These are phyloP conservation scores for Heimioporus retisporus DNA, from an alignment of 1,284 basidiomycete species.

Conservation along the genomic window DNA sequence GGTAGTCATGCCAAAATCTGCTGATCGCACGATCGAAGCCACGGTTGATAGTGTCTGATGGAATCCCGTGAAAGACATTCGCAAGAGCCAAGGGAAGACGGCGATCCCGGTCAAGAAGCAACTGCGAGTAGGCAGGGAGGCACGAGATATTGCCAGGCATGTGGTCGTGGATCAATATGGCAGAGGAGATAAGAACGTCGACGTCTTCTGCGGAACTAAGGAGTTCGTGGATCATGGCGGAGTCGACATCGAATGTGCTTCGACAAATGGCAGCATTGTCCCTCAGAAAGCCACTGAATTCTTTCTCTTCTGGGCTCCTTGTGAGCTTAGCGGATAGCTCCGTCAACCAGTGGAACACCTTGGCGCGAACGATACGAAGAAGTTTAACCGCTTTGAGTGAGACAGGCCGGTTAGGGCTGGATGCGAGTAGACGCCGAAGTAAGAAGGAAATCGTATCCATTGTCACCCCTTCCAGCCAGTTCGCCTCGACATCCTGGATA, in stretches of 20 bases:
- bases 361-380: slow-evolving; percentile 43
- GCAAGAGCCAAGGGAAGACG: slow-evolving; percentile 43
- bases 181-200: slow-evolving; percentile 46
- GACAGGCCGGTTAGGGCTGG: not conserved
- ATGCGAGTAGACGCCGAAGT: slow-evolving; percentile 16
- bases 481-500: slow-evolving; percentile 39
- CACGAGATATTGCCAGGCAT: not conserved
- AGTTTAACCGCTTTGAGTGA: slow-evolving; percentile 23
- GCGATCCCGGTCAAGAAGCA: slow-evolving; percentile 37
- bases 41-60: not conserved
- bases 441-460: slow-evolving; percentile 24
- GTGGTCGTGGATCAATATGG: slow-evolving; percentile 39
- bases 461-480: slow-evolving; percentile 42
- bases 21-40: not conserved
- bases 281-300: slow-evolving; percentile 41
- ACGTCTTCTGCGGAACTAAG: slow-evolving; percentile 39
- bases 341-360: slow-evolving; percentile 49
- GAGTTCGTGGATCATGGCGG: slow-evolving; percentile 21
- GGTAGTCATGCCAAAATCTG: not conserved
- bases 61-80: not conserved
- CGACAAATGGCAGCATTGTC: slow-evolving; percentile 52
- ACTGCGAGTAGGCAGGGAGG: slow-evolving; percentile 1
- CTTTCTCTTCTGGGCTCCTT: slow-evolving; percentile 27
- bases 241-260: slow-evolving; percentile 52
- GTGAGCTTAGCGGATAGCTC: slow-evolving; percentile 40